These are phyloP conservation scores for Alternaria novae-zelandiae DNA, from an alignment of 2,329 filamentous ascomycete genomes.

Conservation along the genomic window DNA sequence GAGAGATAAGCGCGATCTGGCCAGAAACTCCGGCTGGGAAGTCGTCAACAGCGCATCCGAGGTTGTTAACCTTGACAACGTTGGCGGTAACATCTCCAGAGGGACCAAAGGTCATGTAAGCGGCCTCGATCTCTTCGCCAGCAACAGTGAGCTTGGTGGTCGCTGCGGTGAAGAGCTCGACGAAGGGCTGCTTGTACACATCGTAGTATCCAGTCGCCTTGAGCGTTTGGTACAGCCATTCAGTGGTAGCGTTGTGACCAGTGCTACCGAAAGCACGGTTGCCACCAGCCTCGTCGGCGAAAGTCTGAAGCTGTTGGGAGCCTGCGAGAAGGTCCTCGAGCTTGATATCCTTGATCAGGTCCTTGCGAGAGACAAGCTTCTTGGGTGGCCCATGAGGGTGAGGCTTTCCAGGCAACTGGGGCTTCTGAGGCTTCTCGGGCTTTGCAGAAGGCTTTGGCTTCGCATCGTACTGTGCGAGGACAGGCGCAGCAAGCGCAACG, in stretches of 20 bases:
- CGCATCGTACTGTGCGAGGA: conserved; percentile 20
- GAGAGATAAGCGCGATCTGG: conserved; percentile 70
- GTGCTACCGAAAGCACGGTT: conserved; percentile 46
- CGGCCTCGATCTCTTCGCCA: conserved; percentile 31
- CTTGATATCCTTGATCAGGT: conserved; percentile 37
- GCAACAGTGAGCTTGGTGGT: conserved; percentile 32
- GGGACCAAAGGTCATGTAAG: conserved; percentile 63
- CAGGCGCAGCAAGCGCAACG: conserved; percentile 32
- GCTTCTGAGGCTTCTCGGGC: conserved; percentile 6
- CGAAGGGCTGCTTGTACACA: conserved; percentile 44
- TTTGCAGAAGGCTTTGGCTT: conserved; percentile 10
- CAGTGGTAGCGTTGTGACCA: conserved; percentile 44
- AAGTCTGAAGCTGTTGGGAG: conserved; percentile 41
- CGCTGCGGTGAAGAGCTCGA: conserved; percentile 44
- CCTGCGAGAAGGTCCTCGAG: conserved; percentile 41
- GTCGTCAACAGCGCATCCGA: conserved; percentile 68
- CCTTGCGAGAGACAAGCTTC: conserved; percentile 26
- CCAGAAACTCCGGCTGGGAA: conserved; percentile 64
- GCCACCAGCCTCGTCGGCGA: conserved; percentile 41
- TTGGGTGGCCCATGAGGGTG: not conserved
- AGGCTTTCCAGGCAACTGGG: not conserved
- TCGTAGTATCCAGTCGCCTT: conserved; percentile 41
- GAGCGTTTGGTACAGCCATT: conserved; percentile 42
- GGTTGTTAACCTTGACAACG: conserved; percentile 65
- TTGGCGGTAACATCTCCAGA: conserved; percentile 66